These are phyloP conservation scores for Dothidotthia symphoricarpi DNA, from an alignment of 2,329 filamentous ascomycete species.

Conservation along the genomic window DNA sequence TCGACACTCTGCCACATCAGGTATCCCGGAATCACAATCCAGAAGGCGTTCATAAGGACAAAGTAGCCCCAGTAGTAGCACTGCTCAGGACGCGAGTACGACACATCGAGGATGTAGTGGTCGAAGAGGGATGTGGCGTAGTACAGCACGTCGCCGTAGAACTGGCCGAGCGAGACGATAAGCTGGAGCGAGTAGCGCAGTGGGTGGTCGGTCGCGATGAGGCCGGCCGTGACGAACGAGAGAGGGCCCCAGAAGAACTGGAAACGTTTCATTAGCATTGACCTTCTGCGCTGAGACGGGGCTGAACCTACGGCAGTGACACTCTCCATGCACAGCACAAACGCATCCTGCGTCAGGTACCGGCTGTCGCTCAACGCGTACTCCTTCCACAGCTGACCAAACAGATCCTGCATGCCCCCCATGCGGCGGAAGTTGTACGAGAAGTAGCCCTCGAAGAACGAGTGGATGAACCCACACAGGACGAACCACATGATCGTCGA, in stretches of 20 bases:
- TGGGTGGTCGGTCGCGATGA: slow-evolving; percentile 55
- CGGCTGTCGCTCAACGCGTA: slow-evolving; percentile 84
- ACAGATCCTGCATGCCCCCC: slow-evolving; percentile 66
- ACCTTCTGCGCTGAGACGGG: too few relatives aligned
- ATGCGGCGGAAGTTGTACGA: slow-evolving; percentile 66
- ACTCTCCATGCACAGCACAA: slow-evolving; percentile 83
- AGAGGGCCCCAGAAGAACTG: slow-evolving; percentile 62
- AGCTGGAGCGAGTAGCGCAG: slow-evolving; percentile 60
- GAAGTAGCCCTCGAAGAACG: slow-evolving; percentile 85
- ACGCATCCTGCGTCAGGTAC: slow-evolving; percentile 73
- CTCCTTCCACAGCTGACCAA: slow-evolving; percentile 90
- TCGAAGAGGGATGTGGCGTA: slow-evolving; percentile 64
- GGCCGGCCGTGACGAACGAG: slow-evolving; percentile 56
- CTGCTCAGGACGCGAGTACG: slow-evolving; percentile 61
- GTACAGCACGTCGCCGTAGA: slow-evolving; percentile 64
- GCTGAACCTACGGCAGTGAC: slow-evolving; percentile 66
- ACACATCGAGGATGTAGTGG: slow-evolving; percentile 53
- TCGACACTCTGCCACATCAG: slow-evolving; percentile 38
- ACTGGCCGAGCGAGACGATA: slow-evolving; percentile 61
- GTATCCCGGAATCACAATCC: slow-evolving; percentile 59
- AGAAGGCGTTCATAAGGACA: slow-evolving; percentile 64
- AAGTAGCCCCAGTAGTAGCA: slow-evolving; percentile 68
- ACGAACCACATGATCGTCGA: slow-evolving; percentile 71
- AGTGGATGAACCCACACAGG: slow-evolving; percentile 70
- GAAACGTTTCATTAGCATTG: slow-evolving; percentile 3